Base-by-base conservation (phyloP, 768 basidiomycete genomes). In the Mrakia hoshinonis region DNA sequence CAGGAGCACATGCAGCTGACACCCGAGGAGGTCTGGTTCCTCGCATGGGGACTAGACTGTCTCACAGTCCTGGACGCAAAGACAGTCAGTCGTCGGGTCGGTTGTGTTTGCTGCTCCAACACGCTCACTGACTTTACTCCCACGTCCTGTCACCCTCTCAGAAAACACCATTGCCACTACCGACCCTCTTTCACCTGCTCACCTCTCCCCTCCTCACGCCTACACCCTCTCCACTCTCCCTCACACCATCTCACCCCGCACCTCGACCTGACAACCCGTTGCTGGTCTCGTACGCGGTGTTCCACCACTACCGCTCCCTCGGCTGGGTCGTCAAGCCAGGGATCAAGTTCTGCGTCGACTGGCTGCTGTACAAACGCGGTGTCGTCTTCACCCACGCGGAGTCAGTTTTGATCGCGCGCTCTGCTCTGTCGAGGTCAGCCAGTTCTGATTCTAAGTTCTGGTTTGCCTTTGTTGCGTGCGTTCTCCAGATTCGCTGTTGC, bases 271-370 rank as follows among this genome's bases (percentile, higher is more conserved):
- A 98, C 80, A 95, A 94, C 77, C 93, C 93, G 0, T 94, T 97
- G 81, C 81, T 99, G 31, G 83, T 98, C 49, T 85, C 90, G 76
- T 99, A 97, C 76, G 86, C 88, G 62, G 86, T 86, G 3, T 96
- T 94, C 76, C 95, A 98, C 78, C 93, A 98, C 79, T 98, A 90
- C 77, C 86, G 95, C 20, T 92, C 93, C 4, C 84, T 98, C 10
- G 96, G 96, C 31, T 99, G 95, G 96, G 91, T 97, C 24, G 87
- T 96, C 74, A 92, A 93, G 79, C 86, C 87, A 36, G 96, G 96
- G 0, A 87, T 96, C 82, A 99, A 99, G 79, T 99, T 99, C 80
- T 97, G 94, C 76, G 89, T 89, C 48, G 96, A 99, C 77, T 93
- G 89, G 81, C 84, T 99, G 12, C 81, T 98, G 34, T 99, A 99